phyloP scores from a whole-genome alignment of 192 early-diverging fungal genomes.

The Coemansia sp. region DNA sequence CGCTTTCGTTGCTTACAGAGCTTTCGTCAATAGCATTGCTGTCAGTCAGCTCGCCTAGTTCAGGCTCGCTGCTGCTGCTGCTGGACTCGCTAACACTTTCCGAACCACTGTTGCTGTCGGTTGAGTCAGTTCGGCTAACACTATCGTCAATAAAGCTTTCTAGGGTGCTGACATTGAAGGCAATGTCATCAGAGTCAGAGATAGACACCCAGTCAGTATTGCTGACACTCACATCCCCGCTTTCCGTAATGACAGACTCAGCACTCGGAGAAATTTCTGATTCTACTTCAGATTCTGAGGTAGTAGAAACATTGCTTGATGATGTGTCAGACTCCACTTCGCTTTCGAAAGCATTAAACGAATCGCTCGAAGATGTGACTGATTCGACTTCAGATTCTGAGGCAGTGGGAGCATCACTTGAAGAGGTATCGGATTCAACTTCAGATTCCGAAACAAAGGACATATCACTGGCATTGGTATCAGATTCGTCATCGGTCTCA shows the following conservation, averaged over 20 bases:
- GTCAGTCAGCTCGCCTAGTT: not conserved
- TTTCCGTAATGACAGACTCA: not conserved
- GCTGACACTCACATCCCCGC: not conserved
- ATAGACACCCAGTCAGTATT: not conserved
- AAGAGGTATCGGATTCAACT: no score
- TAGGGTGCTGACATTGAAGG: not conserved
- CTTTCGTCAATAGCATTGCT: not conserved
- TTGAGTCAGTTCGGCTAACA: not conserved
- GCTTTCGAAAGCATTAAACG: no score
- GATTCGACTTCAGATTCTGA: not conserved
- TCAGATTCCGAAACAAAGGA: not conserved
- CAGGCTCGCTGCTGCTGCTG: not conserved
- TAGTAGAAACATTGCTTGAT: no score
- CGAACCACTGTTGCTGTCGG: not conserved
- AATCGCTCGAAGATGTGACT: no score
- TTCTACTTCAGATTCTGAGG: not conserved
- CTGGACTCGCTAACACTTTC: not conserved
- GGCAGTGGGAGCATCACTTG: not conserved
- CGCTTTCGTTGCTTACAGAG: not conserved
- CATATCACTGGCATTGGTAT: no score
- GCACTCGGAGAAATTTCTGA: not conserved
- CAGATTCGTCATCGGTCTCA: no score
- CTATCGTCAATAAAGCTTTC: not conserved
- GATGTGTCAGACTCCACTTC: not conserved
- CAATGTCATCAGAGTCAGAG: not conserved